Percentiles rank a stretch among this genome's conserved stretches.
Evolutionary conservation across 2,329 filamentous ascomycete genomes (phyloP).

Genomic region (Endothia cerciana): DNA sequence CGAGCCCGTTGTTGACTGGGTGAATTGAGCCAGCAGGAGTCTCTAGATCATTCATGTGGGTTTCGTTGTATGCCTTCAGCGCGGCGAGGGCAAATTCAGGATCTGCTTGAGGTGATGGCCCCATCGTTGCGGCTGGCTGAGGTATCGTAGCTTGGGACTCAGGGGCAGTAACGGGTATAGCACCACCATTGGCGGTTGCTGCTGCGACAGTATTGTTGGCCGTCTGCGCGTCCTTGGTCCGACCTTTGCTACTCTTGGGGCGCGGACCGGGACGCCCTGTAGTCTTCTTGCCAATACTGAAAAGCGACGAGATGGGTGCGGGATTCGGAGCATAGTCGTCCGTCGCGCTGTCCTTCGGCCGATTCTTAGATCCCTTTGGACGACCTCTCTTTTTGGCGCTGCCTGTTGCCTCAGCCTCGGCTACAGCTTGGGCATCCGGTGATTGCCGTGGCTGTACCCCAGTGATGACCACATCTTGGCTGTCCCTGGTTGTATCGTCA

Average conservation of each 20-base stretch:
- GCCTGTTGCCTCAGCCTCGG: conserved; percentile 30
- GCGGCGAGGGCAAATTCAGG: conserved; percentile 22
- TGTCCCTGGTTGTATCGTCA: conserved; percentile 39
- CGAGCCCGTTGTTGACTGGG: conserved; percentile 19
- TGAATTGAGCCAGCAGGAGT: conserved; percentile 23
- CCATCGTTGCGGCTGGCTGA: conserved; percentile 12
- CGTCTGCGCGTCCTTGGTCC: conserved; percentile 38
- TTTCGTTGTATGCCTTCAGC: conserved; percentile 21
- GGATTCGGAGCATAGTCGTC: conserved; percentile 10
- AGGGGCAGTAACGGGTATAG: background rate
- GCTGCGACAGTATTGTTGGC: conserved; percentile 9
- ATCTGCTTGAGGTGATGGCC: conserved; percentile 15
- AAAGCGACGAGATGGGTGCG: conserved; percentile 21
- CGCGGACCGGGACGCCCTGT: conserved; percentile 37
- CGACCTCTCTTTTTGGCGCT: conserved; percentile 48
- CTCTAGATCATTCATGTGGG: background rate
- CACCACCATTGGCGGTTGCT: background rate
- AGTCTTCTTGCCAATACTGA: conserved; percentile 18
- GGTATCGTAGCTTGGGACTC: background rate
- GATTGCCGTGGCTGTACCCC: conserved; percentile 9
- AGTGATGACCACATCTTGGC: conserved; percentile 17
- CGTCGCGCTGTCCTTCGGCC: conserved; percentile 41
- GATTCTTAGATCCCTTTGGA: conserved; percentile 58
- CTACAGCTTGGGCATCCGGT: conserved; percentile 6
- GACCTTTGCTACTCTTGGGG: conserved; percentile 53